Conservation (phyloP, 2,329 filamentous ascomycete genomes). For the Colletotrichum abscissum region DNA sequence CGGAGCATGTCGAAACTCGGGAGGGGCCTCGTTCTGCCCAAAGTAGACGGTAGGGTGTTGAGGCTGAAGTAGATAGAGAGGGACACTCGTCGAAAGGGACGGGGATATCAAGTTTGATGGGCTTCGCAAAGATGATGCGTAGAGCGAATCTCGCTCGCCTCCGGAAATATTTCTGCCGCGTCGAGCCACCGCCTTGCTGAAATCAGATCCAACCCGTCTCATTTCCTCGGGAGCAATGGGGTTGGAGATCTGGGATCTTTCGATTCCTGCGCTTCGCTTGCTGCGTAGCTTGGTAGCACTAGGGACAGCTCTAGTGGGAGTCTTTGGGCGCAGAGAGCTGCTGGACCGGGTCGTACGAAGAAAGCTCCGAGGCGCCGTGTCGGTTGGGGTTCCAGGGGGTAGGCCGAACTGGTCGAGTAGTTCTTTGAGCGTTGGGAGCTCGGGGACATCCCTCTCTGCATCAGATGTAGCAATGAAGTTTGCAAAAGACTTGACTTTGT, state of each 20-base stretch:
- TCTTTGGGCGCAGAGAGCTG: constrained; percentile 21
- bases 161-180: constrained; percentile 3
- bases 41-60: constrained; percentile 25
- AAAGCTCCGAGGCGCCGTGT: constrained; percentile 2
- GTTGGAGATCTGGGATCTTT: constrained; percentile 31
- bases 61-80: constrained; percentile 29
- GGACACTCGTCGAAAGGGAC: constrained; percentile 19
- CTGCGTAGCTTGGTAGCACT: constrained; percentile 29
- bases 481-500: constrained; percentile 35
- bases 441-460: constrained; percentile 18
- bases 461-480: constrained; percentile 13
- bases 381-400: constrained; percentile 5
- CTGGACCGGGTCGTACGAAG: constrained; percentile 28
- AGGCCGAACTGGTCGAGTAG: constrained; percentile 27
- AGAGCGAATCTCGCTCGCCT: neutral
- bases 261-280: constrained; percentile 29
- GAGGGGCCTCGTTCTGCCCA: constrained; percentile 24
- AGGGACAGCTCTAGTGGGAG: neutral
- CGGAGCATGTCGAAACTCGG: constrained; percentile 23
- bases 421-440: constrained; percentile 25
- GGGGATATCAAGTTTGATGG: constrained; percentile 22
- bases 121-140: constrained; percentile 5
- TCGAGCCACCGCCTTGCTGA: constrained; percentile 2
- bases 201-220: constrained; percentile 17
- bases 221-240: constrained; percentile 29